A percentile compares a stretch with the other conserved stretches of the same genome.
These are phyloP conservation scores for Ophiostoma quercus DNA, from an alignment of 2,329 filamentous ascomycete species.

Conservation along the genomic window DNA sequence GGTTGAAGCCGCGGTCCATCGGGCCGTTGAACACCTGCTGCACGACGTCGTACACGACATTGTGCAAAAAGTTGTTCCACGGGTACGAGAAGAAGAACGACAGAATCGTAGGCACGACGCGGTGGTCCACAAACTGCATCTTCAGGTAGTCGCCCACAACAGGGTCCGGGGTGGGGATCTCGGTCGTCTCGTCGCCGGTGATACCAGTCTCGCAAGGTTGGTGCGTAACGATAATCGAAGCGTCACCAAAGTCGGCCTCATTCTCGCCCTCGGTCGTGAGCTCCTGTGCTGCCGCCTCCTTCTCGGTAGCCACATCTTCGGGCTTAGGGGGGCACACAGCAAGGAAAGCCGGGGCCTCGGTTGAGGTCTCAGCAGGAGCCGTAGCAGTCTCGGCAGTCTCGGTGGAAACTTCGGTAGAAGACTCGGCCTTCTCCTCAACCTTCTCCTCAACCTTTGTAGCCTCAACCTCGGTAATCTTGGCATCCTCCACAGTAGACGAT, in stretches of 20 bases:
- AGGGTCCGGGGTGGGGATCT: constrained; percentile 42
- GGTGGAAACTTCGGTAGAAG: background rate
- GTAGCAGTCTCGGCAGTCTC: background rate
- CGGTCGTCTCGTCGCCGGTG: background rate
- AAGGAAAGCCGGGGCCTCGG: background rate
- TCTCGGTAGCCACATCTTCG: background rate
- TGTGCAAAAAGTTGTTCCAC: constrained; percentile 99
- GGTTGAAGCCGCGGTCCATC: constrained; percentile 94
- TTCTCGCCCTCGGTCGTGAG: constrained; percentile 20
- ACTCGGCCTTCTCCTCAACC: background rate
- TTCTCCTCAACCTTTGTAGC: background rate
- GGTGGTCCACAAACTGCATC: constrained; percentile 91
- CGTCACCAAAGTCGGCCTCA: constrained; percentile 30
- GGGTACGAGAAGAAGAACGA: constrained; percentile 98
- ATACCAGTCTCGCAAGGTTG: constrained; percentile 24
- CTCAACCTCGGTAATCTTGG: background rate
- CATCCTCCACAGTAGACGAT: background rate
- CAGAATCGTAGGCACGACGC: constrained; percentile 93
- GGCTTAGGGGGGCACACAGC: constrained; percentile 14
- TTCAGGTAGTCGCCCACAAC: constrained; percentile 94
- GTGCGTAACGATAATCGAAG: constrained; percentile 31
- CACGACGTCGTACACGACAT: constrained; percentile 97
- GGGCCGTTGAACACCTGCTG: constrained; percentile 98
- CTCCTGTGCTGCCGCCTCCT: background rate
- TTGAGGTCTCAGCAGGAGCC: background rate